Base-by-base conservation (phyloP, 768 basidiomycete genomes). In the Leucocoprinus sp. region DNA sequence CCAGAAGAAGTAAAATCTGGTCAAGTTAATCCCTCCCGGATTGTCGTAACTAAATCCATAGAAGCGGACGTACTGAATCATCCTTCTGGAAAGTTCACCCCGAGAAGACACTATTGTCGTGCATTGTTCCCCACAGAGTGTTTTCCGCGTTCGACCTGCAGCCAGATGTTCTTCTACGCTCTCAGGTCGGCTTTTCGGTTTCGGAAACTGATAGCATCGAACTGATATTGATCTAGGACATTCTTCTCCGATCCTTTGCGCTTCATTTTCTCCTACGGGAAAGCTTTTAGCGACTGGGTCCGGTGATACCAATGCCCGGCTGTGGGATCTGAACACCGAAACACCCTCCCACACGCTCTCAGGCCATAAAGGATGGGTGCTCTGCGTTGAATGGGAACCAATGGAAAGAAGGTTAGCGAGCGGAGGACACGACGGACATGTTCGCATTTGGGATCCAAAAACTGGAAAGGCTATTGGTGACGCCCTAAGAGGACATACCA, bases 351-450 rank as follows among this genome's bases (percentile, higher is more conserved):
- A 89, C 58, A 84, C 82, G 11, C 72, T 98, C 14, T 64, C 75
- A 0, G 96, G 96, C 0, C 96, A 99, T 58, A 80, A 81, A 53
- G 93, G 93, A 0, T 97, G 93, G 95, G 92, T 99, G 1, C 72
- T 98, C 1, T 97, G 92, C 54, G 88, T 93, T 4, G 96, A 97
- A 57, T 99, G 95, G 93, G 93, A 97, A 56, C 87, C 88, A 0
- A 75, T 88, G 71, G 93, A 97, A 58, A 69, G 92, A 35, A 84
- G 82, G 55, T 66, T 98, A 11, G 95, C 93, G 0, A 92, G 89
- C 3, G 96, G 96, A 1, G 93, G 93, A 0, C 85, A 97, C 57
- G 93, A 99, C 61, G 88, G 90, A 14, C 86, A 92, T 55, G 81
- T 87, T 19, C 71, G 92, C 41, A 63, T 98, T 48, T 99, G 95